Conservation (phyloP, 192 early-diverging fungal species). For the Nowakowskiella sp. region DNA sequence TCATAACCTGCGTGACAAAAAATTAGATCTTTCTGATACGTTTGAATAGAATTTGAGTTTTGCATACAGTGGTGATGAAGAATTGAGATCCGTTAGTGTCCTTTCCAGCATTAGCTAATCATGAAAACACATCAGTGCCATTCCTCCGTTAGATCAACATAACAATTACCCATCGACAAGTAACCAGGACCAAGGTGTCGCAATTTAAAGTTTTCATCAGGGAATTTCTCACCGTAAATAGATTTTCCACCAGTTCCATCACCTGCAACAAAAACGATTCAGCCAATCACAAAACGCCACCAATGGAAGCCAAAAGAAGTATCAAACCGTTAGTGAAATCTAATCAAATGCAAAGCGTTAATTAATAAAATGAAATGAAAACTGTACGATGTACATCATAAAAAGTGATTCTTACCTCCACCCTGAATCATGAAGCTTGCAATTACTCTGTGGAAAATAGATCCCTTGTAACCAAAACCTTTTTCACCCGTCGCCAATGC, state of each 20-base stretch:
- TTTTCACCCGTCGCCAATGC: background rate
- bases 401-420: slow-evolving; percentile 58
- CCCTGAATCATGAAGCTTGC: slow-evolving; percentile 74
- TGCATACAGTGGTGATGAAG: slow-evolving; percentile 29
- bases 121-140: slow-evolving; percentile 32
- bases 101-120: slow-evolving; percentile 59
- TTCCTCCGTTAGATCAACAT: slow-evolving; percentile 13
- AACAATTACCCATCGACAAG: slow-evolving; percentile 40
- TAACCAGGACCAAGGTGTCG: slow-evolving; percentile 28
- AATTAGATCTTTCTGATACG: slow-evolving; percentile 16
- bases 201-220: slow-evolving; percentile 43
- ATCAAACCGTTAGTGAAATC: slow-evolving; percentile 56
- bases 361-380: too few relatives aligned
- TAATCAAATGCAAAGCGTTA: too few relatives aligned
- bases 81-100: slow-evolving; percentile 62
- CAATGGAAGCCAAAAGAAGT: slow-evolving; percentile 47
- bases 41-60: slow-evolving; percentile 20
- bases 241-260: slow-evolving; percentile 47
- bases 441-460: slow-evolving; percentile 33
- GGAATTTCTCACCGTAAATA: slow-evolving; percentile 52
- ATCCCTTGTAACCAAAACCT: slow-evolving; percentile 57
- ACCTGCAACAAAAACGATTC: slow-evolving; percentile 57
- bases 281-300: slow-evolving; percentile 59
- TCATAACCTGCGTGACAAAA: slow-evolving; percentile 32
- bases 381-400: slow-evolving; percentile 54